phyloP scores from a whole-genome alignment of 768 basidiomycete species.

The Amanita subjunquillea region DNA sequence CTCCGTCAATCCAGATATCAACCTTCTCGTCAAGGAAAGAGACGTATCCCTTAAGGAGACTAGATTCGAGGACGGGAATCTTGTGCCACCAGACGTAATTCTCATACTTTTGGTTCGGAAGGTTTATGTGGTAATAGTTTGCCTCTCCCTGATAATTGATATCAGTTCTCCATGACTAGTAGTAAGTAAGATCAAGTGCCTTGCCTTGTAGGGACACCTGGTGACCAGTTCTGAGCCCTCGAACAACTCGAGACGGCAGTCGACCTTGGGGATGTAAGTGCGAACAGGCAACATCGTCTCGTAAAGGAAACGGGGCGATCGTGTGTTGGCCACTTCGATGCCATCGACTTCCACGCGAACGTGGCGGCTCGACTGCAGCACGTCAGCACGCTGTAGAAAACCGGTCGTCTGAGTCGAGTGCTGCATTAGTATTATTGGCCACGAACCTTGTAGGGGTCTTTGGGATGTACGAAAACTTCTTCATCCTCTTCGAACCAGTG shows the following conservation, averaged over 20 bases:
- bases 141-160: not conserved
- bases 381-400: conserved; percentile 37
- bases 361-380: conserved; percentile 49
- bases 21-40: conserved; percentile 63
- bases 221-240: conserved; percentile 34
- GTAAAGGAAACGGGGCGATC: conserved; percentile 40
- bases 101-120: conserved; percentile 31
- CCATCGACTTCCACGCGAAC: conserved; percentile 51
- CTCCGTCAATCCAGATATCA: conserved; percentile 52
- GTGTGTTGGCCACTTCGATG: conserved; percentile 52
- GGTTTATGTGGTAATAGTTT: conserved; percentile 29
- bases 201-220: conserved; percentile 57
- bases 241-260: conserved; percentile 41
- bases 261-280: conserved; percentile 45
- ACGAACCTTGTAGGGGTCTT: conserved; percentile 55
- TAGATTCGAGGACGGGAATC: conserved; percentile 38
- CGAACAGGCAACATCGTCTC: conserved; percentile 49
- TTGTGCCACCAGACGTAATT: conserved; percentile 61
- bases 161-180: not conserved
- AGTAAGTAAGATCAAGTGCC: not conserved
- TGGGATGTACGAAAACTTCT: conserved; percentile 47
- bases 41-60: conserved; percentile 37
- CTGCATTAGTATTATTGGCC: conserved; percentile 12
- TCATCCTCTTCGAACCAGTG: conserved; percentile 69
- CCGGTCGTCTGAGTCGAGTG: not conserved